Evolutionary conservation across 805 yeast species (phyloP), one percentile per base, ranked within the genome.

Genomic region (Wickerhamiella shivajii): DNA sequence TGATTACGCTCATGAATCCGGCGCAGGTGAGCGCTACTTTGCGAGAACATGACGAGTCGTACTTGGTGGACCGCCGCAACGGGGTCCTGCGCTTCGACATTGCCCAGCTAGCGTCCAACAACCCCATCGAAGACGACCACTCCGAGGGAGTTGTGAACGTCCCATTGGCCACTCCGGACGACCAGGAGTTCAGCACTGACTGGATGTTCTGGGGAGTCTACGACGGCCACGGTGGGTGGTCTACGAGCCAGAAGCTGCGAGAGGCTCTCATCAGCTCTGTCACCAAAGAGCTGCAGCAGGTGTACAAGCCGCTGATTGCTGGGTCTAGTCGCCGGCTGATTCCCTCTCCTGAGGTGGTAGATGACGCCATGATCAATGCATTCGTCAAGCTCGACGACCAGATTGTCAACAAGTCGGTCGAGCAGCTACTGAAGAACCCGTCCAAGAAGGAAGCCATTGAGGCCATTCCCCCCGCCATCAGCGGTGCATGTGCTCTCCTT

Each of bases 181-280:
- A 66, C 54, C 46, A 59, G 46, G 44, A 47, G 15, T 55, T 60
- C n/a, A 56, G 56, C 16, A 50, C 66, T 7, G 95, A 87, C 53
- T 77, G 95, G 78, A 77, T 79, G 68, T 83, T 90, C 51, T 90
- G 93, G 70, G 94, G 97, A 4, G 71, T 90, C 0, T 87, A 77
- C 52, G 98, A 90, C 55, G 98, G 98, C 9, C 98, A 90, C 56
- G 84, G 93, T 3, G 98, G 98, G 15, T 84, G 93, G 74, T 79
- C 80, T 43, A 90, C 98, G 2, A 73, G 87, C 37, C 69, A 79
- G n/a, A 80, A 75, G 52, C 65, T 90, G 40, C 66, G 93, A 40
- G 90, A 83, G 43, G 73, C 73, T 43, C 62, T 90, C 43, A 72
- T 90, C 18, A 71, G 71, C 36, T 69, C 67, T 44, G 90, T 90